A percentile compares a stretch with the other conserved stretches of the same genome.
Conservation (phyloP, 1,284 basidiomycete species). For the Cutaneotrichosporon cavernicola region DNA sequence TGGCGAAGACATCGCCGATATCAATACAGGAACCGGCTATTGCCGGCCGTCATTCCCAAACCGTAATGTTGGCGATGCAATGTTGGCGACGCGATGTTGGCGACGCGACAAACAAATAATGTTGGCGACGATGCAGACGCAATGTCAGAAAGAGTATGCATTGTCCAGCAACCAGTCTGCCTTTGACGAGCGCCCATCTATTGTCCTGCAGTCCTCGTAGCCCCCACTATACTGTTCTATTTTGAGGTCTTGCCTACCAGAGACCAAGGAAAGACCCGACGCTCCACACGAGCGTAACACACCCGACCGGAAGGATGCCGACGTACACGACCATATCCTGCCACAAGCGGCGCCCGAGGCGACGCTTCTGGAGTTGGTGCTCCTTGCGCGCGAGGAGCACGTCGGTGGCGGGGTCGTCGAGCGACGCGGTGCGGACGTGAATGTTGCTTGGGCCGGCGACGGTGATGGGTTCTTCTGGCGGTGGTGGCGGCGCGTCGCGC, state of each 20-base stretch:
- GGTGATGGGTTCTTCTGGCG: background rate
- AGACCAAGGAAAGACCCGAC: conserved; percentile 46
- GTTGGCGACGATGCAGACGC: background rate
- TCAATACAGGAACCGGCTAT: background rate
- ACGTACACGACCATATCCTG: conserved; percentile 54
- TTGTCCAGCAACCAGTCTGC: background rate
- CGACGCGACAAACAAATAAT: background rate
- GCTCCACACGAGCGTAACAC: conserved; percentile 44
- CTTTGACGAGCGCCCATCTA: background rate
- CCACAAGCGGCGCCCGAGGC: conserved; percentile 51
- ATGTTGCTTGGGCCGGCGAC: conserved; percentile 5
- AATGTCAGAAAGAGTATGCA: background rate
- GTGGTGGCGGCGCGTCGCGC: conserved; percentile 18
- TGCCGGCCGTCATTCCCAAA: background rate
- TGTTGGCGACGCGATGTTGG: conserved; percentile 4
- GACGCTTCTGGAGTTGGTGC: conserved; percentile 52
- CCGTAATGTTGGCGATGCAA: background rate
- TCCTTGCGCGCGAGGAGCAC: conserved; percentile 53
- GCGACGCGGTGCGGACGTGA: conserved; percentile 35
- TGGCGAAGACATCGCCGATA: background rate
- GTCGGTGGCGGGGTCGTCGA: conserved; percentile 46
- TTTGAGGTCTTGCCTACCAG: conserved; percentile 29
- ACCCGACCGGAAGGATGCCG: conserved; percentile 51
- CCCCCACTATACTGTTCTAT: background rate
- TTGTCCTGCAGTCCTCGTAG: background rate